Evolutionary conservation across 2,329 filamentous ascomycete species (phyloP), one percentile per base, ranked within the genome.

Genomic region (Chrysoporthe cubensis): DNA sequence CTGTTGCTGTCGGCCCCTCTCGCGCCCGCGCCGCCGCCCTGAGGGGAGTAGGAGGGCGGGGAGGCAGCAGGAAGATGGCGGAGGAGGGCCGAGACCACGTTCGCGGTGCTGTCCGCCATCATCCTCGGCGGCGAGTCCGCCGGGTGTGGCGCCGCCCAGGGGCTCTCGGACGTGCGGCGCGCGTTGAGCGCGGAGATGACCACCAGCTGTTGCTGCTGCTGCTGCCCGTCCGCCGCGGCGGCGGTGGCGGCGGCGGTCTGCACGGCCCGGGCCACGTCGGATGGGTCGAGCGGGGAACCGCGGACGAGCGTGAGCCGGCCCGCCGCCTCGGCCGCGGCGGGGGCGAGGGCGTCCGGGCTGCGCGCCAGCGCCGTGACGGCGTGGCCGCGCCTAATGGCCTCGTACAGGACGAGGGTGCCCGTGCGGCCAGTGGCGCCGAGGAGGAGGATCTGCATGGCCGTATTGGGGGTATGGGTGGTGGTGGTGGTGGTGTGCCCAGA

Each of bases 371-470:
- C 79, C 37, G 78, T 79, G 0, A 79, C 76, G 26, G 75, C 77
- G 65, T 82, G 79, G 16, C 76, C 75, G 65, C 78, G 77, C 18
- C 72, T 69, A 32, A 83, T 75, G 4, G 81, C 64, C 69, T 82
- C 76, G 21, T 75, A 74, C 21, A 83, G 74, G 42, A 82, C 79
- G 13, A 79, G 77, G 67, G 78, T 74, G 74, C 81, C 81, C 3
- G 79, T 82, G 16, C 81, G 79, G 44, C 81, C 80, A 69, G 75
- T 81, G 62, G 78, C 78, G 63, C 80, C 81, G n/a, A 83, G 75
- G 16, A 82, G 76, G 59, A 83, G 76, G 67, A 81, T 76, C 68
- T 79, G 76, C 78, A 80, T 80, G 57, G 37, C 44, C 5, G 21
- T 40, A 4, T 58, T 9, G 0, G 37, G 11, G n/a, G 40, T 42